phyloP scores from a whole-genome alignment of 352 stramenopile species.

The Globisporangium sylvaticum region DNA sequence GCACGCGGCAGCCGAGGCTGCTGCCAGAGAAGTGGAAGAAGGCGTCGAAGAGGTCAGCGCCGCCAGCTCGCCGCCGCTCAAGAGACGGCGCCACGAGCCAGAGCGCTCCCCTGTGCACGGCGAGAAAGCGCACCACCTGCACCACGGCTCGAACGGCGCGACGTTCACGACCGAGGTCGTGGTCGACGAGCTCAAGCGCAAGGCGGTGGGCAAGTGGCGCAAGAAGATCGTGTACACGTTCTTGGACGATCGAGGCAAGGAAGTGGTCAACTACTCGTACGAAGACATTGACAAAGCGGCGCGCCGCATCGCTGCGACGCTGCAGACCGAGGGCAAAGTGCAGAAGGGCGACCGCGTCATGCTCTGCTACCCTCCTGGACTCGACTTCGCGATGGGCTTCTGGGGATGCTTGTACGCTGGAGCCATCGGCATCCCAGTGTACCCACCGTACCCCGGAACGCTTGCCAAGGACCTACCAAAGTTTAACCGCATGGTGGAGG shows the following conservation, averaged over 20 bases:
- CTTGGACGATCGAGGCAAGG: slow-evolving; percentile 64
- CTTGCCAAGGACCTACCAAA: slow-evolving; percentile 75
- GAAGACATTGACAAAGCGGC: slow-evolving; percentile 61
- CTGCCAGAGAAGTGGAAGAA: background rate
- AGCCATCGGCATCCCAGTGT: slow-evolving; percentile 66
- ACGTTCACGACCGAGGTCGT: slow-evolving; percentile 31
- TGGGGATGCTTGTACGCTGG: slow-evolving; percentile 80
- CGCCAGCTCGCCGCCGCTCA: slow-evolving; percentile 16
- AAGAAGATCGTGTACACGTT: slow-evolving; percentile 82
- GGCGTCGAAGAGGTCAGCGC: background rate
- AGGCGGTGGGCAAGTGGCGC: slow-evolving; percentile 37
- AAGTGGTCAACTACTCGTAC: slow-evolving; percentile 66
- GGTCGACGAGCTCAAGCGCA: slow-evolving; percentile 49
- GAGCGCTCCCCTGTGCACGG: slow-evolving; percentile 5
- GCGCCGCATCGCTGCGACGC: slow-evolving; percentile 51
- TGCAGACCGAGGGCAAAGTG: slow-evolving; percentile 47
- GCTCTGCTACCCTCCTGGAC: slow-evolving; percentile 68
- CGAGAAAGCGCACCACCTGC: background rate
- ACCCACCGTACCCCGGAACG: slow-evolving; percentile 69
- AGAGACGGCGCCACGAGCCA: slow-evolving; percentile 31
- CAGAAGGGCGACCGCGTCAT: slow-evolving; percentile 69
- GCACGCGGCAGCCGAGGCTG: slow-evolving; percentile 5
- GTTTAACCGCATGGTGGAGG: slow-evolving; percentile 73
- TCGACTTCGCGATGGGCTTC: slow-evolving; percentile 77
- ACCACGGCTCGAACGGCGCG: slow-evolving; percentile 31